phyloP scores from a whole-genome alignment of 352 stramenopile species.

The Phytophthora hibernalis region DNA sequence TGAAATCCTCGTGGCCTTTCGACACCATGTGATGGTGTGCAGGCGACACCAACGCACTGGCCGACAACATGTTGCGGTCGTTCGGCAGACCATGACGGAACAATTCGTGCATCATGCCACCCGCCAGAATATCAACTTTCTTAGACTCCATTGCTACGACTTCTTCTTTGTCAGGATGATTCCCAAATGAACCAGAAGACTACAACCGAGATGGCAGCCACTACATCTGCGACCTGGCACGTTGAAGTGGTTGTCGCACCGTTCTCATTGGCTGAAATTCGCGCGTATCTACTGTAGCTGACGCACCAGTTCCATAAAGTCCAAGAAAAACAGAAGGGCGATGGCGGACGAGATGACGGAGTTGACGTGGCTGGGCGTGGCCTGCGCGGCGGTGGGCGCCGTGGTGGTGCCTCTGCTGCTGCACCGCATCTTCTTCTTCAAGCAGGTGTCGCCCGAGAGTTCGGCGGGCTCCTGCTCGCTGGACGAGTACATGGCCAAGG shows the following conservation, averaged over 20 bases:
- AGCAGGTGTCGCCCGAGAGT: constrained; percentile 37
- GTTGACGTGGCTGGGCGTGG: constrained; percentile 49
- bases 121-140: constrained; percentile 72
- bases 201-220: constrained; percentile 12
- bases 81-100: constrained; percentile 85
- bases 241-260: constrained; percentile 24
- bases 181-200: constrained; percentile 16
- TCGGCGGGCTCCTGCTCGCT: constrained; percentile 50
- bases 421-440: constrained; percentile 60
- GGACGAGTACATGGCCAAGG: constrained; percentile 66
- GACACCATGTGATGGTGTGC: constrained; percentile 76
- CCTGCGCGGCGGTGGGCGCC: constrained; percentile 38
- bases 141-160: constrained; percentile 26
- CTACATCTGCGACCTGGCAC: constrained; percentile 29
- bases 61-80: constrained; percentile 92
- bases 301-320: constrained; percentile 5
- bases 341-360: constrained; percentile 34
- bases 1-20: constrained; percentile 75
- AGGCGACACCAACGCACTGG: constrained; percentile 74
- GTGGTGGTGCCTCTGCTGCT: constrained; percentile 61
- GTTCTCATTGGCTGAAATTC: constrained; percentile 9
- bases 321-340: constrained; percentile 13
- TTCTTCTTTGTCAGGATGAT: constrained; percentile 14
- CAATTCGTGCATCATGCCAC: constrained; percentile 90
- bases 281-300: neutral